Percentiles rank a stretch among this genome's conserved stretches.
phyloP scores from a whole-genome alignment of 441 rosid species.

The Corymbia calophylla region DNA sequence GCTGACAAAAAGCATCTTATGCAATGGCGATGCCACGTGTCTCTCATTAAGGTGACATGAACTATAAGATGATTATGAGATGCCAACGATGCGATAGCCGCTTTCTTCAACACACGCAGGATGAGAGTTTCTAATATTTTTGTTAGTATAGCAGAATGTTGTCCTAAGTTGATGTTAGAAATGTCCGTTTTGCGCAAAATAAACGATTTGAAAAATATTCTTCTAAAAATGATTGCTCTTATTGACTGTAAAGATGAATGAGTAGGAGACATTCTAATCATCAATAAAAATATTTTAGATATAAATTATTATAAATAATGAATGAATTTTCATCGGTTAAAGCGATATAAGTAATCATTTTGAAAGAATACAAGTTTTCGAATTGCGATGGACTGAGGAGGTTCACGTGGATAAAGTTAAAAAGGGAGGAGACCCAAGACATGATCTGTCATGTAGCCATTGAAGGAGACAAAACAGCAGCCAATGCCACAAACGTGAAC shows the following conservation, averaged over 20 bases:
- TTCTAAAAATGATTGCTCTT: neutral
- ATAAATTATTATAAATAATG: no score
- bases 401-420: neutral
- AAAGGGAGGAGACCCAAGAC: neutral
- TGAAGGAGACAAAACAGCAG: neutral
- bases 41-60: neutral
- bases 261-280: no score
- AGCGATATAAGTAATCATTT: neutral
- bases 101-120: fast-evolving
- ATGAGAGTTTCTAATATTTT: neutral
- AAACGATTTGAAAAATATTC: no score
- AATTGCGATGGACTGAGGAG: neutral
- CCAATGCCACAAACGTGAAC: neutral
- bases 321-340: no score
- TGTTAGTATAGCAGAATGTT: neutral
- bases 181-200: no score
- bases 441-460: neutral
- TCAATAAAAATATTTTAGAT: no score
- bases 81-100: fast-evolving
- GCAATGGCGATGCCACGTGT: neutral
- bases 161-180: neutral
- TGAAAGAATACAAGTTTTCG: no score
- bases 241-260: neutral
- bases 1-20: no score
- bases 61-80: neutral